A percentile compares a stretch with the other conserved stretches of the same genome.
These are phyloP conservation scores for Pyrenochaeta sp. DNA, from an alignment of 2,329 filamentous ascomycete genomes.

Conservation along the genomic window DNA sequence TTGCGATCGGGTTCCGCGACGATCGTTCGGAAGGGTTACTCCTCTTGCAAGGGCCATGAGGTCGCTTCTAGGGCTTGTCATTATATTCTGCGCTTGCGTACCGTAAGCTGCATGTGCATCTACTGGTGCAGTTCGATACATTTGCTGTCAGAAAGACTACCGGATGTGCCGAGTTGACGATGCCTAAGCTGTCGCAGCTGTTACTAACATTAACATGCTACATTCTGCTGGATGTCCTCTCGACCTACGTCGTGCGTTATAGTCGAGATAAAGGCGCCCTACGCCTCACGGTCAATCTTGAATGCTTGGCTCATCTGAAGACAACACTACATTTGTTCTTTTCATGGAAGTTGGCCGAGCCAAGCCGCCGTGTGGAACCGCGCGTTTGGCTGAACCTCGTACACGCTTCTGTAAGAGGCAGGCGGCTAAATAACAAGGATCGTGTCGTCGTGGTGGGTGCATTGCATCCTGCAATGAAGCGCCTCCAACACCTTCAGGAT, in stretches of 20 bases:
- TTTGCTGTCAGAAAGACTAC: background rate
- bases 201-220: background rate
- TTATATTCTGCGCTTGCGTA: background rate
- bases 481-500: slow-evolving; percentile 1
- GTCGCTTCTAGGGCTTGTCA: background rate
- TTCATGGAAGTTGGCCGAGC: slow-evolving; percentile 13
- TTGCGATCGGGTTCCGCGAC: too few species aligned
- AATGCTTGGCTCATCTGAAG: background rate
- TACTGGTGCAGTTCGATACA: background rate
- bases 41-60: background rate
- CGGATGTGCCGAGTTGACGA: background rate
- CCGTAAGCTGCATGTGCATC: background rate
- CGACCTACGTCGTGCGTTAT: background rate
- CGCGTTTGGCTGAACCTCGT: slow-evolving; percentile 16
- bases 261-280: too few species aligned
- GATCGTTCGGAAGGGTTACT: too few species aligned
- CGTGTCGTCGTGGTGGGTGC: background rate
- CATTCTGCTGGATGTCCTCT: background rate
- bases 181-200: background rate
- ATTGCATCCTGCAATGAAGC: slow-evolving; percentile 11
- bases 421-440: background rate
- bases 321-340: slow-evolving; percentile 4
- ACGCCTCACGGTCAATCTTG: too few species aligned
- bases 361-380: slow-evolving; percentile 19
- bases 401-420: slow-evolving; percentile 7